Percentiles rank a stretch among this genome's conserved stretches.
These are phyloP conservation scores for Casaregolazyma lundiana DNA, from an alignment of 1,139 yeast species.

Conservation along the genomic window DNA sequence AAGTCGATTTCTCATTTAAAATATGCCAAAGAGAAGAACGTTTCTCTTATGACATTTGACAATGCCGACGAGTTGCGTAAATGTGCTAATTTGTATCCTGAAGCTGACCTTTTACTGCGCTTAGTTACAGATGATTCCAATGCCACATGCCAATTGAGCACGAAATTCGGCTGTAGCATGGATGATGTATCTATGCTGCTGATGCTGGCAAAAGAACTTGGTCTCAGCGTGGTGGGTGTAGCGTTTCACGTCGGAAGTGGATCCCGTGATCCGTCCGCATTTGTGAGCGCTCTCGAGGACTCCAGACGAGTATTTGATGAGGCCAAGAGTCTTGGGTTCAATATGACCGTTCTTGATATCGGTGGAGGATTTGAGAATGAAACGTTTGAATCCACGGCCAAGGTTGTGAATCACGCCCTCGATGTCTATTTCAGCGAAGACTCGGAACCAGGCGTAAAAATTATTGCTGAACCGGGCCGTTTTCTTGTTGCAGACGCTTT, in stretches of 20 bases:
- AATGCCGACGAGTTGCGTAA: conserved; percentile 80
- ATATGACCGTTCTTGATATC: conserved; percentile 62
- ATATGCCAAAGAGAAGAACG: conserved; percentile 53
- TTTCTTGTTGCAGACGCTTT: conserved; percentile 83
- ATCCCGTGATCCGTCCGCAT: conserved; percentile 67
- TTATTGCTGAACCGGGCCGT: conserved; percentile 95
- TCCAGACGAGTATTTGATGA: conserved; percentile 65
- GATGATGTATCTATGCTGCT: conserved; percentile 53
- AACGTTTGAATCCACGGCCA: conserved; percentile 59
- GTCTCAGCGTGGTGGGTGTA: conserved; percentile 69
- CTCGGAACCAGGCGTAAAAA: conserved; percentile 38
- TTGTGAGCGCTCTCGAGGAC: conserved; percentile 68
- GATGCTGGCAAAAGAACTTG: conserved; percentile 56
- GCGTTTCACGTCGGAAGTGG: conserved; percentile 98
- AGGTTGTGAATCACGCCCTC: conserved; percentile 53
- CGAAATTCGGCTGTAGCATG: conserved; percentile 83
- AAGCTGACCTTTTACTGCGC: conserved; percentile 66
- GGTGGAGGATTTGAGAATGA: conserved; percentile 90
- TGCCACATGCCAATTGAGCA: conserved; percentile 81
- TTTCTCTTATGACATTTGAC: conserved; percentile 82
- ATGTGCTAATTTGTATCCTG: conserved; percentile 62
- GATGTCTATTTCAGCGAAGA: conserved; percentile 52
- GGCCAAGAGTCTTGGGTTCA: conserved; percentile 46
- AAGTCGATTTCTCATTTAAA: conserved; percentile 78
- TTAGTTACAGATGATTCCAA: conserved; percentile 86